Evolutionary conservation across 2,329 filamentous ascomycete genomes (phyloP).

Genomic region (Chaetomium globosum): DNA sequence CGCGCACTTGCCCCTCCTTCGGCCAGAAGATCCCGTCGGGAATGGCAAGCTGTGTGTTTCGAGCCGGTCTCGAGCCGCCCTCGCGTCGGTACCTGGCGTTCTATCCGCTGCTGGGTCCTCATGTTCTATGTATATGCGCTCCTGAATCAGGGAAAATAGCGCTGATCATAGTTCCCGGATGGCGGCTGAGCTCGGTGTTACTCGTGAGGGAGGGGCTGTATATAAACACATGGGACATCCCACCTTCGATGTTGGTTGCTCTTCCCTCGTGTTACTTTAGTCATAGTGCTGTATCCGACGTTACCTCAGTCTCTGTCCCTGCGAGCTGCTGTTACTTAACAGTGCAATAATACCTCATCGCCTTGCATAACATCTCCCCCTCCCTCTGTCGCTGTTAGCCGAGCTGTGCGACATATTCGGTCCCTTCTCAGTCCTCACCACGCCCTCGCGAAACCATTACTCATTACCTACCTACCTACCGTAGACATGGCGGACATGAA

Average conservation of each 20-base stretch:
- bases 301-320: neutral
- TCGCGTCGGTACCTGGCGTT: neutral
- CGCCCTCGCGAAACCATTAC: neutral
- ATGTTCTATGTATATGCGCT: neutral
- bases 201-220: neutral
- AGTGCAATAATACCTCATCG: neutral
- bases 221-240: conserved; percentile 3
- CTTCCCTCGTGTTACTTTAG: neutral
- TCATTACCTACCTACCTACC: neutral
- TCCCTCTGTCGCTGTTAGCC: neutral
- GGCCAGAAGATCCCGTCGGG: neutral
- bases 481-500: conserved; percentile 46
- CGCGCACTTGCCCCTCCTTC: neutral
- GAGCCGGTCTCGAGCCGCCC: neutral
- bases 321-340: neutral
- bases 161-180: neutral
- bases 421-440: neutral
- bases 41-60: neutral
- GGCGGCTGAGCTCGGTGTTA: neutral
- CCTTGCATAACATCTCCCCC: neutral
- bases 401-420: neutral
- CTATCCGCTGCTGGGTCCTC: neutral
- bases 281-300: neutral
- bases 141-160: neutral
- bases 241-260: neutral